Evolutionary conservation across 306 rosid genomes (phyloP).

Genomic region (Prunus kanzakura): DNA sequence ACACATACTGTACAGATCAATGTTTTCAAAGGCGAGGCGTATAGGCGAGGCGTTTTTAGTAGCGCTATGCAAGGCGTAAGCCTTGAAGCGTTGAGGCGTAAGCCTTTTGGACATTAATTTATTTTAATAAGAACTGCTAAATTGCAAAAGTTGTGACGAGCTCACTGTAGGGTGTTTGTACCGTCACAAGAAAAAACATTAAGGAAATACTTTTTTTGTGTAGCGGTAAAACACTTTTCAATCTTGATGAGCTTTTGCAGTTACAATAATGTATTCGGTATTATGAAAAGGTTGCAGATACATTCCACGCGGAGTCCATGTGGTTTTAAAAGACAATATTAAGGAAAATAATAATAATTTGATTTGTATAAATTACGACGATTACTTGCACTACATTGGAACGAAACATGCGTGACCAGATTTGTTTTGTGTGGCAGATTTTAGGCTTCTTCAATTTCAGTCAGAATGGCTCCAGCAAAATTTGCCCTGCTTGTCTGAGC

Average conservation of each 20-base stretch:
- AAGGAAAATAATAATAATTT: neutral
- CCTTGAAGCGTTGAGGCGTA: too few species aligned
- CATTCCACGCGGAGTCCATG: neutral
- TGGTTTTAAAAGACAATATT: neutral
- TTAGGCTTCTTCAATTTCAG: slow-evolving; percentile 18
- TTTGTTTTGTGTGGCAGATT: slow-evolving; percentile 34
- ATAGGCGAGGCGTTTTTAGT: too few species aligned
- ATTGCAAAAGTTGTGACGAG: neutral
- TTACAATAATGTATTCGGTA: neutral
- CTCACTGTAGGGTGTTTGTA: neutral
- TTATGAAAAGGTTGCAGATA: neutral
- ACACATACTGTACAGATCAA: neutral
- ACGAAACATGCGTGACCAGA: neutral
- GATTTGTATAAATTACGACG: neutral
- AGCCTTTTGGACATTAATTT: too few species aligned
- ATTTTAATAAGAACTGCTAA: neutral
- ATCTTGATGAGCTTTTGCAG: neutral
- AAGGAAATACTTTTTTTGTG: neutral
- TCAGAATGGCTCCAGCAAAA: slow-evolving; percentile 48
- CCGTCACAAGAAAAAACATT: neutral
- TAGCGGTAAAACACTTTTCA: neutral
- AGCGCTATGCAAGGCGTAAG: too few species aligned
- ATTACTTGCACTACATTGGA: neutral
- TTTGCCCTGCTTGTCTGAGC: slow-evolving; percentile 72
- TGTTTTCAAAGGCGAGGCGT: too few species aligned